phyloP scores from a whole-genome alignment of 2,329 filamentous ascomycete genomes.

The Juglanconis juglandina region DNA sequence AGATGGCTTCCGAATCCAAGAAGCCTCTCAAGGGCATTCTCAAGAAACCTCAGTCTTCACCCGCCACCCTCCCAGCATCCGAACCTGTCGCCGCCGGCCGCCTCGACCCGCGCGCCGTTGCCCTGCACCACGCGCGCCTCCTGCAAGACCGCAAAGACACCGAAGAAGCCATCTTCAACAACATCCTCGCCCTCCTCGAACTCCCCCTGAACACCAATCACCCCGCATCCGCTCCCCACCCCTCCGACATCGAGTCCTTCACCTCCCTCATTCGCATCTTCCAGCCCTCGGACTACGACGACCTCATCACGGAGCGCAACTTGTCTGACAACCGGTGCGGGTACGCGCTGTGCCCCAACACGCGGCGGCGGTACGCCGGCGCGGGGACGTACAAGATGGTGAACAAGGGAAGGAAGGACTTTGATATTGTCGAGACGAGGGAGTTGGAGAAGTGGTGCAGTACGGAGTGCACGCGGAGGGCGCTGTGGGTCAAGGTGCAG shows the following conservation, averaged over 20 bases:
- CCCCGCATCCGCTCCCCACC: constrained; percentile 46
- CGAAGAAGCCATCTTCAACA: constrained; percentile 69
- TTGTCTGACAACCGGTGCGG: constrained; percentile 86
- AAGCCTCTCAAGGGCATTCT: constrained; percentile 55
- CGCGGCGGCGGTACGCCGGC: constrained; percentile 53
- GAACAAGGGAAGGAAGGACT: constrained; percentile 47
- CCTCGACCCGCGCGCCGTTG: constrained; percentile 53
- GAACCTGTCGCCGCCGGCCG: constrained; percentile 33
- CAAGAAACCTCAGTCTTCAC: constrained; percentile 52
- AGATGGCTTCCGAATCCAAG: constrained; percentile 42
- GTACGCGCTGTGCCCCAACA: constrained; percentile 71
- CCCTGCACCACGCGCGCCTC: constrained; percentile 76
- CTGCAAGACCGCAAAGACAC: constrained; percentile 80
- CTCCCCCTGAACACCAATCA: constrained; percentile 40
- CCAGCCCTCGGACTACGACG: constrained; percentile 85
- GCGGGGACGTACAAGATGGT: constrained; percentile 68
- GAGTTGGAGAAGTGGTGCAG: constrained; percentile 87
- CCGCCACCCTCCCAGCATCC: constrained; percentile 26
- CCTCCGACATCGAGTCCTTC: constrained; percentile 63
- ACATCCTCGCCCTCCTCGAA: constrained; percentile 68
- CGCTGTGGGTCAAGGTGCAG: constrained; percentile 85
- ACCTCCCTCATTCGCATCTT: constrained; percentile 67
- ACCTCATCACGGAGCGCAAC: constrained; percentile 84
- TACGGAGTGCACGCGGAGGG: constrained; percentile 70
- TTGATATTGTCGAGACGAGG: constrained; percentile 66